Base-by-base conservation (phyloP, 1,139 yeast species). In the Zygoascus hellenicus region DNA sequence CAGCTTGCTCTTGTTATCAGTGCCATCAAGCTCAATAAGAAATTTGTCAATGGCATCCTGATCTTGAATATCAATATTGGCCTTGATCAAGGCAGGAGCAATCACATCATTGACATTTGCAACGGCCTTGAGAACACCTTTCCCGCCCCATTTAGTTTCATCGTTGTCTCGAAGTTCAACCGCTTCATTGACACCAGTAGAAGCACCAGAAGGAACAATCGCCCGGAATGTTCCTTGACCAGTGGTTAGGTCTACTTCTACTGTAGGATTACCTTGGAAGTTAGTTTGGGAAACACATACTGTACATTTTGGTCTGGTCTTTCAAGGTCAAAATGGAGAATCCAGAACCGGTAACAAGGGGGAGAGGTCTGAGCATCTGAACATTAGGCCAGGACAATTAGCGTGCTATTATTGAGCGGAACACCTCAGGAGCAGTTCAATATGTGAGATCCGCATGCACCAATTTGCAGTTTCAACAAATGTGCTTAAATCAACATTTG, bases 161-260 rank as follows among this genome's bases (percentile, higher is more conserved):
- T 89, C 96, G 64, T 84, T 89, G 70, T 89, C 97, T 78, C 97
- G 87, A 70, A 89, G 80, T 78, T 89, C 97, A 60, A 88, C 76
- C 62, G 96, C 96, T 77, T 89, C 97, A 72, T 85, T 94, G 70
- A 82, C 70, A 78, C 96, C 96, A 55, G 96, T 88, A 65, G 96
- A 87, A 58, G 96, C 96, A 74, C 96, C 97, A 58, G 96, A 86
- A 69, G 97, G 97, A 54, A 89, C 97, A 65, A 87, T 87, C 60
- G 96, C 79, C 72, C 96, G 82, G 88, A 85, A 87, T 58, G 77
- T 67, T 66, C 96, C 96, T 64, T 82, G 78, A 54, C 75, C 88
- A 64, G 96, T 89, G 78, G 83, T 76, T 61, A 89, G 65, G 65
- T 89, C 96, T 61, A 89, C 96, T 78, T 89, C 96, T 61, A 89